A percentile compares a stretch with the other conserved stretches of the same genome.
phyloP scores from a whole-genome alignment of 2,329 filamentous ascomycete species.

The Venturia pyrina region DNA sequence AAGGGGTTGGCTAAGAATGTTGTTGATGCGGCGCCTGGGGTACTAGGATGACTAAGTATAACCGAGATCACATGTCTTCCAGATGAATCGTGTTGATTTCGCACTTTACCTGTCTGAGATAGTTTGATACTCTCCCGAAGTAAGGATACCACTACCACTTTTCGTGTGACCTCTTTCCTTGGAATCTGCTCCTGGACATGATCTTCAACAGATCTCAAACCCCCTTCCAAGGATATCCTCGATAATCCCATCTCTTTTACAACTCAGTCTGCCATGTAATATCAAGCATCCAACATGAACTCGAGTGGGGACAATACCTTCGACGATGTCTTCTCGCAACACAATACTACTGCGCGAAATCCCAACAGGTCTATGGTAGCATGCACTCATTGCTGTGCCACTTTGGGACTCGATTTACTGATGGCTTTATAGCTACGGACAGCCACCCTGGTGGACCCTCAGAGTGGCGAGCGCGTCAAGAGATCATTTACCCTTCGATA shows the following conservation, averaged over 20 bases:
- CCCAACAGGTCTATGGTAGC: not conserved
- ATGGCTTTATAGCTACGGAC: slow-evolving; percentile 53
- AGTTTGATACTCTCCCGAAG: not conserved
- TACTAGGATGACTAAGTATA: not conserved
- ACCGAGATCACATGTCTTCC: no score
- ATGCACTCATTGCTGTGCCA: not conserved
- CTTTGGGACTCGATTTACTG: not conserved
- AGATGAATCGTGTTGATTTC: not conserved
- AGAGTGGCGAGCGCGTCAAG: slow-evolving; percentile 74
- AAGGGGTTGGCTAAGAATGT: not conserved
- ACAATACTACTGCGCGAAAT: not conserved
- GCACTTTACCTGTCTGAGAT: not conserved
- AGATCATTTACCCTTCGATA: slow-evolving; percentile 60
- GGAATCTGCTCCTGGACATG: not conserved
- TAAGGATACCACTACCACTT: not conserved
- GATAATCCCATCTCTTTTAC: not conserved
- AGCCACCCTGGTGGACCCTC: slow-evolving; percentile 77
- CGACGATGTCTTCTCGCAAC: not conserved
- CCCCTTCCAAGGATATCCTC: not conserved
- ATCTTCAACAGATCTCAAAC: not conserved
- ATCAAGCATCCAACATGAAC: not conserved
- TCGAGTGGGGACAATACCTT: slow-evolving; percentile 1
- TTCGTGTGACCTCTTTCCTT: not conserved
- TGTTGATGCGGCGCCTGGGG: not conserved
- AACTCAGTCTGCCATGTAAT: not conserved